A percentile compares a stretch with the other conserved stretches of the same genome.
These are phyloP conservation scores for Hymenoscyphus fructigenus DNA, from an alignment of 2,329 filamentous ascomycete species.

Conservation along the genomic window DNA sequence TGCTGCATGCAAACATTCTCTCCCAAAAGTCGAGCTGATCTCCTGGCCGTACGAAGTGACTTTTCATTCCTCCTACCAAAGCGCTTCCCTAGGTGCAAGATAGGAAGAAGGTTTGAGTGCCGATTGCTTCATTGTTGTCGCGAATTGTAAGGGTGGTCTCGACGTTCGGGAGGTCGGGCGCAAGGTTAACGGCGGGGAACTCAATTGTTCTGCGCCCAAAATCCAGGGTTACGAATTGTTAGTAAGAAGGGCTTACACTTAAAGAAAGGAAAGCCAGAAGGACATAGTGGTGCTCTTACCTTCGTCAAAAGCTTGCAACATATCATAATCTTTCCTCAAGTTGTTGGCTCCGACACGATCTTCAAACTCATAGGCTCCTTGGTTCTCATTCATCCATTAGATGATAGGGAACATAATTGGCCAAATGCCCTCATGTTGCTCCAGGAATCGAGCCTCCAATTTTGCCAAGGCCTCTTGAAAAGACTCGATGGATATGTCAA, in stretches of 20 bases:
- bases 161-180: neutral
- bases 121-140: neutral
- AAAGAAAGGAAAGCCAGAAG: neutral
- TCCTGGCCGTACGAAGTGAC: too few relatives aligned
- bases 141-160: neutral
- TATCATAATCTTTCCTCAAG: neutral
- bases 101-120: too few relatives aligned
- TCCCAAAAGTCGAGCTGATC: neutral
- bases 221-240: neutral
- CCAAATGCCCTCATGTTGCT: neutral
- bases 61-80: too few relatives aligned
- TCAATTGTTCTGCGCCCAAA: neutral
- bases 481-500: neutral
- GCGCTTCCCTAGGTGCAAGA: too few relatives aligned
- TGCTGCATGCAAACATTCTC: neutral
- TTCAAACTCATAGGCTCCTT: neutral
- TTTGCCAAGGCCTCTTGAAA: neutral
- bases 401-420: neutral
- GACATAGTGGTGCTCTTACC: neutral
- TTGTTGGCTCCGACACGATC: neutral
- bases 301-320: neutral
- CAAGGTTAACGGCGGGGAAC: neutral
- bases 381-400: neutral
- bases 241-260: neutral
- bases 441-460: neutral